phyloP scores from a whole-genome alignment of 805 yeast species.

The Candida xiaguanensis region DNA sequence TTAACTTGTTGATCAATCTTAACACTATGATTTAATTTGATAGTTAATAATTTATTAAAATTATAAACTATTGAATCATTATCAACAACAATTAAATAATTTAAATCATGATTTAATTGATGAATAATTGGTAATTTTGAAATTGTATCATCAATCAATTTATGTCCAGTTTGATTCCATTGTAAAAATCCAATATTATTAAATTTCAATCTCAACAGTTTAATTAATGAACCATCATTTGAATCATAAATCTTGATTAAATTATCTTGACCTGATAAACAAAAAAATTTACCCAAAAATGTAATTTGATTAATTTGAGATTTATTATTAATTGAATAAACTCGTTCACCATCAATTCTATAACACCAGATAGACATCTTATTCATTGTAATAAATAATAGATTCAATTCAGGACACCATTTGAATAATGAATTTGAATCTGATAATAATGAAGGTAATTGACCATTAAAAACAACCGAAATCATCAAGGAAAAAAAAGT shows the following conservation, averaged over 20 bases:
- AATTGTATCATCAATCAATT: constrained; percentile 7
- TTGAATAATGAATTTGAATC: constrained; percentile 34
- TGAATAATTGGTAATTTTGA: constrained; percentile 33
- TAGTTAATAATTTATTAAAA: constrained; percentile 28
- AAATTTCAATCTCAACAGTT: constrained; percentile 17
- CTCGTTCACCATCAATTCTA: constrained; percentile 50
- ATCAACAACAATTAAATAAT: constrained; percentile 25
- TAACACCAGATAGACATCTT: constrained; percentile 46
- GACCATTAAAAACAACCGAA: constrained; percentile 12
- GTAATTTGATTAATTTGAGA: constrained; percentile 27
- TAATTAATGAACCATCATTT: constrained; percentile 41
- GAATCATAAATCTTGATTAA: constrained; percentile 43
- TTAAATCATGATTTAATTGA: constrained; percentile 12
- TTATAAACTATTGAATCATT: constrained; percentile 21
- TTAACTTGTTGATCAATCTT: constrained; percentile 12
- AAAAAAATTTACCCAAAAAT: constrained; percentile 35
- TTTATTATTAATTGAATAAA: constrained; percentile 44
- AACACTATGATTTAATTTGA: constrained; percentile 13
- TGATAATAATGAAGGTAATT: constrained; percentile 10
- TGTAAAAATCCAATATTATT: constrained; percentile 15
- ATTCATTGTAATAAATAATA: constrained; percentile 51
- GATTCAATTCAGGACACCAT: constrained; percentile 54
- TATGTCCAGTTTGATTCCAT: constrained; percentile 12
- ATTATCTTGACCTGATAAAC: constrained; percentile 43
- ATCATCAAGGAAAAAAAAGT: neutral